Percentiles rank a stretch among this genome's conserved stretches.
Conservation (phyloP, 2,329 filamentous ascomycete species). For the Penicillium sp. region DNA sequence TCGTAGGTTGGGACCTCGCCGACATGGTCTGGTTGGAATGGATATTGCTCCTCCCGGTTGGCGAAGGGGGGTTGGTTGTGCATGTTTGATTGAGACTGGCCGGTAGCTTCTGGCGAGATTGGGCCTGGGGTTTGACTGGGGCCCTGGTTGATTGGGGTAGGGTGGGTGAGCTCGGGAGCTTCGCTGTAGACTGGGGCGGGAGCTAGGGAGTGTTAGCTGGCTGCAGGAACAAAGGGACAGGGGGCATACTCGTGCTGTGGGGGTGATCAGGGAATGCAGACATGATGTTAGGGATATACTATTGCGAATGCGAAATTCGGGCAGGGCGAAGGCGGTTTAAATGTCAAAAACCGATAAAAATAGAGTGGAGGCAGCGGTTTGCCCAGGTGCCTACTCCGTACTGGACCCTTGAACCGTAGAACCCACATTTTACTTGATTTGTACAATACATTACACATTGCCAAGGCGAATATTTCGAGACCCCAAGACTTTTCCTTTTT, state of each 20-base stretch:
- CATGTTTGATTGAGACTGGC: neutral
- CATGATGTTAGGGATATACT: neutral
- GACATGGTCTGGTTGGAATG: neutral
- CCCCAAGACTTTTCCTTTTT: too few relatives aligned
- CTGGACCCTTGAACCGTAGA: too few relatives aligned
- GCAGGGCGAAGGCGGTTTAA: neutral
- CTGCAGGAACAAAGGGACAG: neutral
- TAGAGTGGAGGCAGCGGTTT: neutral
- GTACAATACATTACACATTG: neutral
- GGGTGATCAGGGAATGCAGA: neutral
- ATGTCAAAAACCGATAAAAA: neutral
- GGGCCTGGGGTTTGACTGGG: neutral
- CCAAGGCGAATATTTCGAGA: too few relatives aligned
- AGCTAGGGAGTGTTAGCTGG: neutral
- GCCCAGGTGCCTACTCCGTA: too few relatives aligned
- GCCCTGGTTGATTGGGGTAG: neutral
- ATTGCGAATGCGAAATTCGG: neutral
- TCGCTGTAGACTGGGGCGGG: constrained; percentile 3
- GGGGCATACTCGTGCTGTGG: neutral
- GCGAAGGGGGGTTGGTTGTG: neutral
- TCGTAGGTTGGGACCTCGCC: constrained; percentile 1
- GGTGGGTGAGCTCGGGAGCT: constrained; percentile 1
- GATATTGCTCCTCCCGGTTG: constrained; percentile 2
- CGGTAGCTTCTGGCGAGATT: neutral
- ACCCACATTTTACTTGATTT: neutral